Percentiles rank a stretch among this genome's conserved stretches.
These are phyloP conservation scores for Chalaropsis thielavioides DNA, from an alignment of 2,329 filamentous ascomycete genomes.

Conservation along the genomic window DNA sequence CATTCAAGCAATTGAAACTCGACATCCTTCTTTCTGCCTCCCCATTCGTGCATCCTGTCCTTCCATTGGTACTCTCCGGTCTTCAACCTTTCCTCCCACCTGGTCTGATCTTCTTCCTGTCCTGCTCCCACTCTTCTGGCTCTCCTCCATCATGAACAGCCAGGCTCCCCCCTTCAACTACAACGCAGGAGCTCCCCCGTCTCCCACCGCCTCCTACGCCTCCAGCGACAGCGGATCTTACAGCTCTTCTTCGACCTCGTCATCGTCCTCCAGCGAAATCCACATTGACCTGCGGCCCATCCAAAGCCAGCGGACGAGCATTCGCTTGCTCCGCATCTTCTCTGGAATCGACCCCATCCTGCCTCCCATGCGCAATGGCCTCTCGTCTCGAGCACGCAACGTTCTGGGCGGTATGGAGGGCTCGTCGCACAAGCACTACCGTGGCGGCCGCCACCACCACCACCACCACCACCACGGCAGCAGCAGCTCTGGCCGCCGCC, in stretches of 20 bases:
- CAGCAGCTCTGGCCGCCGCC: neutral
- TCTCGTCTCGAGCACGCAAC: neutral
- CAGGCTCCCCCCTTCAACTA: neutral
- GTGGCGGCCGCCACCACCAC: neutral
- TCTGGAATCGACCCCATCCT: constrained; percentile 17
- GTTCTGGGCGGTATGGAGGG: neutral
- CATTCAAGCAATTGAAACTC: neutral
- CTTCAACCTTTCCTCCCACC: neutral
- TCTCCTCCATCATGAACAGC: constrained; percentile 4
- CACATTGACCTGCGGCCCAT: constrained; percentile 3
- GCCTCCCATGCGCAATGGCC: constrained; percentile 5
- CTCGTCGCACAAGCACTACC: neutral
- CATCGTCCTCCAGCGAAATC: neutral
- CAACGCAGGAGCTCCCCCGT: neutral
- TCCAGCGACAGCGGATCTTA: constrained; percentile 1
- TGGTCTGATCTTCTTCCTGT: neutral
- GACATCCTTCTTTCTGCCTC: neutral
- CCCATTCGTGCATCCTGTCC: neutral
- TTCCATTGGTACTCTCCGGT: neutral
- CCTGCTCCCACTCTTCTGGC: neutral
- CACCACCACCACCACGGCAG: neutral
- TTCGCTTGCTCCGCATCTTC: constrained; percentile 17
- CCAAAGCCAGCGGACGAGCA: constrained; percentile 9
- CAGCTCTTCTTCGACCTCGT: neutral
- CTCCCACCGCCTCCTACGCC: constrained; percentile 3